Evolutionary conservation across 495 filamentous ascomycete species (phyloP).

Genomic region (Neurospora tetraspora): DNA sequence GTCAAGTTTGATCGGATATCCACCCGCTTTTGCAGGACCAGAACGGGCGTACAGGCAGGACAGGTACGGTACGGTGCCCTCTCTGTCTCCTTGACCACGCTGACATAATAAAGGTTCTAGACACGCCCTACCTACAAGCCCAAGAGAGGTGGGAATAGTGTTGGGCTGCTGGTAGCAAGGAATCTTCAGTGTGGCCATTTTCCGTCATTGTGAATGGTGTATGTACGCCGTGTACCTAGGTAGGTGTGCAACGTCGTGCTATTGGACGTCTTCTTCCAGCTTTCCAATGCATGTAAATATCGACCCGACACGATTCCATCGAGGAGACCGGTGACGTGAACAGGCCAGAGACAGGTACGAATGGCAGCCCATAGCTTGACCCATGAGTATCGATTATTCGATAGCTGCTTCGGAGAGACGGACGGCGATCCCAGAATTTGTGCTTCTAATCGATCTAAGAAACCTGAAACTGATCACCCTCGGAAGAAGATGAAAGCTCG

Average conservation of each 20-base stretch:
- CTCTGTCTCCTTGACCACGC: background rate
- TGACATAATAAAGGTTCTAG: background rate
- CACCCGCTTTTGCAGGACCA: background rate
- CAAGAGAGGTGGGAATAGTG: background rate
- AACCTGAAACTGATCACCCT: background rate
- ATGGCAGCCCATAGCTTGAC: background rate
- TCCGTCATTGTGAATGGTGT: background rate
- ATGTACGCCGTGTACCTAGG: background rate
- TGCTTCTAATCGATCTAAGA: background rate
- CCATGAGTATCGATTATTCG: background rate
- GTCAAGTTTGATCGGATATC: background rate
- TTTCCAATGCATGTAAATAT: background rate
- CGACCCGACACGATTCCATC: background rate
- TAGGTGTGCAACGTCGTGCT: background rate
- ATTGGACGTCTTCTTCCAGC: background rate
- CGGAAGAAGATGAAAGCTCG: background rate
- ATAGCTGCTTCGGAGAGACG: background rate
- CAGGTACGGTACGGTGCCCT: background rate
- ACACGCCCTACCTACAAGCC: background rate
- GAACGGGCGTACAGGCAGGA: background rate
- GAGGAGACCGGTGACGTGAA: background rate
- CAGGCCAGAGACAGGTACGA: background rate
- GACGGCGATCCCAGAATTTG: background rate
- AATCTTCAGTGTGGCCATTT: background rate
- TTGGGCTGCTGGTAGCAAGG: background rate